Percentiles rank a stretch among this genome's conserved stretches.
phyloP scores from a whole-genome alignment of 129 eudicot species.

The Cynara cardunculus region DNA sequence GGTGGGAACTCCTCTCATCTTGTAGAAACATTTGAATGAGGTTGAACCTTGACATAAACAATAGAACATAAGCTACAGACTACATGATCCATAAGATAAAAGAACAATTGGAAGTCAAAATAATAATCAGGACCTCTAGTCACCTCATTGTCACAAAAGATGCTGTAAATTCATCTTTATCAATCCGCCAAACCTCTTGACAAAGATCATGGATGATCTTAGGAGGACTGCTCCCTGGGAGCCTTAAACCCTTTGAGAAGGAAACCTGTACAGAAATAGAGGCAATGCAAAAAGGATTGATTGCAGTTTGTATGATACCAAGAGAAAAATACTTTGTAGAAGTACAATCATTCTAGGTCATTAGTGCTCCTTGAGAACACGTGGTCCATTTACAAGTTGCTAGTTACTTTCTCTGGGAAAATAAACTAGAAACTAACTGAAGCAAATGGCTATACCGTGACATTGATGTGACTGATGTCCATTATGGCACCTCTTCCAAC shows the following conservation, averaged over 20 bases:
- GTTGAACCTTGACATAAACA: slow-evolving; percentile 59
- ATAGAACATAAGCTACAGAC: not conserved
- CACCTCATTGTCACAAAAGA: slow-evolving; percentile 93
- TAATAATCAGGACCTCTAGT: slow-evolving; percentile 7
- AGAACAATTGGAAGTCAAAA: not conserved
- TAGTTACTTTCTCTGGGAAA: not conserved
- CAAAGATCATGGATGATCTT: slow-evolving; percentile 49
- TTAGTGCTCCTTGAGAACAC: not conserved
- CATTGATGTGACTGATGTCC: slow-evolving; percentile 65
- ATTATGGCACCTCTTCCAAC: slow-evolving; percentile 75
- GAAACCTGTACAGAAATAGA: slow-evolving; percentile 50
- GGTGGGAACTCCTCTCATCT: slow-evolving; percentile 66
- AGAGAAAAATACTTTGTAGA: slow-evolving; percentile 7
- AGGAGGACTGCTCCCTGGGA: slow-evolving; percentile 64
- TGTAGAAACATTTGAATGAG: slow-evolving; percentile 80
- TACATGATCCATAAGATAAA: slow-evolving; percentile 2
- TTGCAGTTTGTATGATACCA: slow-evolving; percentile 1
- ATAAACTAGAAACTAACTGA: not conserved
- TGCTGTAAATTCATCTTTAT: slow-evolving; percentile 78
- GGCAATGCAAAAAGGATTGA: not conserved
- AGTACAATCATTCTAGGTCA: not conserved
- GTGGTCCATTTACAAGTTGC: not conserved
- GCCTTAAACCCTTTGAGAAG: slow-evolving; percentile 79
- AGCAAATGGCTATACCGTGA: slow-evolving; percentile 48
- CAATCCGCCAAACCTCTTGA: slow-evolving; percentile 83